phyloP scores from a whole-genome alignment of 768 basidiomycete genomes.

The Candolleomyces eurysporus region DNA sequence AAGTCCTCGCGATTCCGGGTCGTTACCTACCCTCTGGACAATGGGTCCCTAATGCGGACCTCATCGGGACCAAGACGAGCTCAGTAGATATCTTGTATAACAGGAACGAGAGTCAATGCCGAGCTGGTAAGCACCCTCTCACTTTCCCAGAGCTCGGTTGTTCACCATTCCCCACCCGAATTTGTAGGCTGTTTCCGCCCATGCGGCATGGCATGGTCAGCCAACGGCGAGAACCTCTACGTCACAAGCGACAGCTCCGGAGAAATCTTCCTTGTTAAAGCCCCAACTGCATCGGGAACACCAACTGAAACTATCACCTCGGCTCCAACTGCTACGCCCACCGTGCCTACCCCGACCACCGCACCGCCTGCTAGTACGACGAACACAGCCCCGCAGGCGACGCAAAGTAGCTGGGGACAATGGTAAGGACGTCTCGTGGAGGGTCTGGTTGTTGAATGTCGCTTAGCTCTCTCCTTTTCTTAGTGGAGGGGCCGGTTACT shows the following conservation, averaged over 20 bases:
- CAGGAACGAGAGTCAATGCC: neutral
- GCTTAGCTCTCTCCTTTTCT: too few species aligned
- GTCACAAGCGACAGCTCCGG: conserved; percentile 7
- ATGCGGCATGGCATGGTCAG: neutral
- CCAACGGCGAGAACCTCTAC: conserved; percentile 3
- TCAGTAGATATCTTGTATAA: neutral
- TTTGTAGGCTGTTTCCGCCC: conserved; percentile 3
- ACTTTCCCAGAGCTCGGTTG: neutral
- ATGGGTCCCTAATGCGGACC: neutral
- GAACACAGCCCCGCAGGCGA: too few species aligned
- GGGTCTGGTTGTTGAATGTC: too few species aligned
- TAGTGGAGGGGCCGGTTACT: too few species aligned
- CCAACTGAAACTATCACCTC: neutral
- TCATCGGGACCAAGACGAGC: neutral
- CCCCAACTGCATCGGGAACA: neutral
- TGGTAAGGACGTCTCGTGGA: too few species aligned
- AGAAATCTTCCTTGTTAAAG: conserved; percentile 5
- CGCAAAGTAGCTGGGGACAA: too few species aligned
- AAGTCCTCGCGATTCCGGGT: neutral
- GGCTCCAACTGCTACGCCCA: too few species aligned
- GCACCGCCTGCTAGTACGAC: too few species aligned
- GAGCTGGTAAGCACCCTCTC: neutral
- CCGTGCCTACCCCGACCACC: too few species aligned
- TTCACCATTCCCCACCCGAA: neutral
- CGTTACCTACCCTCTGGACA: neutral